Evolutionary conservation across 495 filamentous ascomycete species (phyloP), one percentile per base, ranked within the genome.

Genomic region (Tuber magnatum): DNA sequence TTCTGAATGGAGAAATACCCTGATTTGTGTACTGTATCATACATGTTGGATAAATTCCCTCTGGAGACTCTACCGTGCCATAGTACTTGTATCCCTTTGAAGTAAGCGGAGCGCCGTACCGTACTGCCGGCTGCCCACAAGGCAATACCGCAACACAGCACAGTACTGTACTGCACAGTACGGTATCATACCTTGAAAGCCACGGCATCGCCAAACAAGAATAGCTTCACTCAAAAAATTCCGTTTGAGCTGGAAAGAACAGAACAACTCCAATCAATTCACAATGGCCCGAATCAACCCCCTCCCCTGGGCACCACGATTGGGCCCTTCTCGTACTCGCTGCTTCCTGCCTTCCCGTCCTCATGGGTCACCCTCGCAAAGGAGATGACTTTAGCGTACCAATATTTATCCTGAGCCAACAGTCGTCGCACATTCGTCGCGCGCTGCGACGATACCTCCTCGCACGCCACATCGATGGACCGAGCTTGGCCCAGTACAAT

Each of bases 401-500:
- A 32, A 32, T 32, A 61, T 61, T 32, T 56, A 43, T 40, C 68
- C 69, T 71, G 69, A 77, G 48, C 76, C 76, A 77, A 71, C 56
- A 77, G 68, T 44, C 46, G 76, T 77, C 65, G 73, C 72, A 74
- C n/a, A 61, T 61, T 14, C 10, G 51, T 61, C 51, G 51, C 51
- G 51, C 51, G n/a, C 51, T 28, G 51, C 51, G 51, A 61, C 51
- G n/a, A 61, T 61, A 61, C 24, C 51, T 56, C 51, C 24, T n/a
- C n/a, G n/a, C 24, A 28, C 24, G 51, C 51, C 51, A 61, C 51
- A 56, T 56, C 24, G 51, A 61, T 28, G 28, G 24, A 14, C 51
- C 10, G 51, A 10, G n/a, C 51, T 3, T n/a, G 3, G n/a, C 9
- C n/a, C 20, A 43, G 44, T 22, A 22, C 44, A 20, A n/a, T n/a